Base-by-base conservation (phyloP, 2,329 filamentous ascomycete species). In the Catunica adiposa region DNA sequence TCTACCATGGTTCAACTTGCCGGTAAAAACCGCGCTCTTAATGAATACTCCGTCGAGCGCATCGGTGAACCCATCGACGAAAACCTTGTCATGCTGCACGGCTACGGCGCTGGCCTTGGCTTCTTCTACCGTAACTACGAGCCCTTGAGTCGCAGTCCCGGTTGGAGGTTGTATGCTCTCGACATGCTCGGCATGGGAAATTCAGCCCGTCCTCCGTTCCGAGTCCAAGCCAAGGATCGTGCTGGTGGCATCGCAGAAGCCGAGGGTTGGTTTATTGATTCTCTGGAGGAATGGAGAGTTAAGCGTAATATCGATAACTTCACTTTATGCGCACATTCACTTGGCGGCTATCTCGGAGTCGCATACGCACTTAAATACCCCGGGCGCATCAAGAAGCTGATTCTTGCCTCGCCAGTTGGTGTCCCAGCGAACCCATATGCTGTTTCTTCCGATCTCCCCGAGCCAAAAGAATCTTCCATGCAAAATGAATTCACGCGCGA, bases 81-180 rank as follows among this genome's bases (percentile, higher is more conserved):
- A 64, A 92, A 87, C 46, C 74, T 98, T 15, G 90, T 98, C 47
- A 94, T 98, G 80, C 73, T 98, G 3, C 92, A 98, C 66, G 92
- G 92, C 59, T 98, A 98, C 67, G 92, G 92, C 50, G 92, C 92
- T 1, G 92, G 92, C 0, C 76, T 98, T 0, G 92, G 90, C 22
- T 97, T 98, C 70, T 98, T 94, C 74, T 98, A 96, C 75, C 90
- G 92, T 70, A 98, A 98, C 66, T 95, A 94, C 59, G 92, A 98
- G 68, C 81, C 83, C 4, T 71, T 98, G 34, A 89, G 84, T 48
- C 81, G 89, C 17, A 71, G 81, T 1, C 73, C 77, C 26, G 89
- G 89, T 26, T 94, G 92, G 82, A 89, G 87, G 64, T 71, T 98
- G 17, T 97, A 92, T 66, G 88, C 90, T 1, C 73, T 98, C n/a